Percentiles rank a stretch among this genome's conserved stretches.
Conservation (phyloP, 352 stramenopile genomes). For the Pythium sukuiense region DNA sequence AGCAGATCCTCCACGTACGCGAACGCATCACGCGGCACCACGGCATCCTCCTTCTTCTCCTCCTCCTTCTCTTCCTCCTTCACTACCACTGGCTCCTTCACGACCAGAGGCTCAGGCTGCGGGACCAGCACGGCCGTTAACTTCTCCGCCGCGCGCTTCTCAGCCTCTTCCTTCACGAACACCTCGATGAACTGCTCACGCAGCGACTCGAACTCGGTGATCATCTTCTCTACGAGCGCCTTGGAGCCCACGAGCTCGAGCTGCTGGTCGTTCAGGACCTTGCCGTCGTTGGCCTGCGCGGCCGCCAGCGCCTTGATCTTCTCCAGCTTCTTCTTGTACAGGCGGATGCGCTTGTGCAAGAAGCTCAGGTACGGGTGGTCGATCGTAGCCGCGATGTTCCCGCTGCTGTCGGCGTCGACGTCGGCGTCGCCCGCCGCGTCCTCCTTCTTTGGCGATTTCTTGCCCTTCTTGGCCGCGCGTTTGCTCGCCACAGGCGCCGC, state of each 20-base stretch:
- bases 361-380: constrained; percentile 83
- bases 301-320: constrained; percentile 74
- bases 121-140: constrained; percentile 15
- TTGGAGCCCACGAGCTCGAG: constrained; percentile 69
- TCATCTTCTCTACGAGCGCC: constrained; percentile 69
- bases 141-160: constrained; percentile 39
- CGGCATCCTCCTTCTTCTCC: neutral
- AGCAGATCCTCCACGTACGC: constrained; percentile 64
- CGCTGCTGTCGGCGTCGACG: constrained; percentile 40
- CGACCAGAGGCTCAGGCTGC: neutral
- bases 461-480: constrained; percentile 34
- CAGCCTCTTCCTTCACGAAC: constrained; percentile 47
- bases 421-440: constrained; percentile 17
- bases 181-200: constrained; percentile 78
- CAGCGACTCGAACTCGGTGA: constrained; percentile 70
- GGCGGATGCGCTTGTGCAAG: constrained; percentile 78
- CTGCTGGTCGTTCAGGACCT: constrained; percentile 79
- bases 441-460: constrained; percentile 24
- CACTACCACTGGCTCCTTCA: neutral
- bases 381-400: constrained; percentile 40
- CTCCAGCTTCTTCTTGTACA: constrained; percentile 86
- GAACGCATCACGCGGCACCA: constrained; percentile 32
- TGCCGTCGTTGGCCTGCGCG: constrained; percentile 44
- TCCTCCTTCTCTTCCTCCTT: neutral
- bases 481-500: constrained; percentile 23